A percentile compares a stretch with the other conserved stretches of the same genome.
Evolutionary conservation across 1,284 basidiomycete genomes (phyloP).

Genomic region (Cutaneotrichosporon cutaneum): DNA sequence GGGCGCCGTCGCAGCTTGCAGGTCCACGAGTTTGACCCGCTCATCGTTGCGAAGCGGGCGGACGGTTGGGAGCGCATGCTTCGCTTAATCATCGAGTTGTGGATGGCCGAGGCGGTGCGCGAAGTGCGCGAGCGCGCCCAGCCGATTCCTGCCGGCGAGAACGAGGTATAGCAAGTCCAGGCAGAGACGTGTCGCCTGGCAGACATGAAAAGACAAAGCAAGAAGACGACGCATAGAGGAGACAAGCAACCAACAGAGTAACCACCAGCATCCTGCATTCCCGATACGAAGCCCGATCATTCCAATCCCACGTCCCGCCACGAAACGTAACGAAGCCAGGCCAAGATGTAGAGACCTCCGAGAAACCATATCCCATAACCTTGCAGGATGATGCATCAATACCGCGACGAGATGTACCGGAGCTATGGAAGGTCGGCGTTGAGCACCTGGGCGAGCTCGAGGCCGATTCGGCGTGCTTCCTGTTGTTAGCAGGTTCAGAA

Average conservation of each 20-base stretch:
- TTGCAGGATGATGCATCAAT: constrained; percentile 17
- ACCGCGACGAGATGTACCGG: constrained; percentile 9
- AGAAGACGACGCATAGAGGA: neutral
- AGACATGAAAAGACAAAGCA: neutral
- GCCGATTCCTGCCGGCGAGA: neutral
- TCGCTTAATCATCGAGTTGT: constrained; percentile 27
- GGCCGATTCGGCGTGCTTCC: constrained; percentile 20
- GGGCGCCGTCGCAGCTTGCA: constrained; percentile 15
- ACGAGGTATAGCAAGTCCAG: neutral
- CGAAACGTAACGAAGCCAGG: neutral
- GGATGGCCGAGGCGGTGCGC: constrained; percentile 38
- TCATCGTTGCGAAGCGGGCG: constrained; percentile 40
- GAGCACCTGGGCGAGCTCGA: constrained; percentile 19
- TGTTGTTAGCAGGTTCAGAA: constrained; percentile 4
- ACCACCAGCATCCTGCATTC: neutral
- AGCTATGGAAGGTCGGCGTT: constrained; percentile 22
- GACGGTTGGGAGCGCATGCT: constrained; percentile 45
- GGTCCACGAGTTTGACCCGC: constrained; percentile 45
- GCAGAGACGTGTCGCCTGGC: neutral
- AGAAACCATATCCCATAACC: neutral
- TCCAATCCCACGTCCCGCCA: neutral
- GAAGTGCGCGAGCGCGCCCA: constrained; percentile 26
- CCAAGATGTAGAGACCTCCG: neutral
- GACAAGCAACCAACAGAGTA: neutral
- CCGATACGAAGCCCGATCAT: neutral